Percentiles rank a stretch among this genome's conserved stretches.
phyloP scores from a whole-genome alignment of 164 flowering plant species.

The Hamamelis virginiana region DNA sequence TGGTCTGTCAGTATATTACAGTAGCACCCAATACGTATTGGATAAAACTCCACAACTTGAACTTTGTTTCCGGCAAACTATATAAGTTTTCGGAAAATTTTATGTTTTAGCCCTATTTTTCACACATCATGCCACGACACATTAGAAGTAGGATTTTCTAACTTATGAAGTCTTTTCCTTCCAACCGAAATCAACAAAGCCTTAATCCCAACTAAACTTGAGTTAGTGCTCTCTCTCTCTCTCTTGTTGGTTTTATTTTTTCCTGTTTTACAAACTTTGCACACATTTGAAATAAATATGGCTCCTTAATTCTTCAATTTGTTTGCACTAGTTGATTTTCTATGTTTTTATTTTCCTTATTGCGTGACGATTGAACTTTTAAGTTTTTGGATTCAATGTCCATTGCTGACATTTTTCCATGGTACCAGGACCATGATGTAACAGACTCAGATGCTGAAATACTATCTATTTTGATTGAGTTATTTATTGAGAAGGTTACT shows the following conservation, averaged over 20 bases:
- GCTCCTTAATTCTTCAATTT: not conserved
- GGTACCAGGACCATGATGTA: slow-evolving; percentile 66
- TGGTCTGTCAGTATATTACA: not conserved
- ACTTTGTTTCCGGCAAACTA: not conserved
- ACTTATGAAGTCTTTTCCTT: too few species aligned
- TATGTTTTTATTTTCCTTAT: not conserved
- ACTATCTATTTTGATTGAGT: slow-evolving; percentile 70
- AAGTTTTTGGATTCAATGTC: not conserved
- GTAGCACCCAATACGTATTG: not conserved
- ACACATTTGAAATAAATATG: too few species aligned
- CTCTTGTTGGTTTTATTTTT: too few species aligned
- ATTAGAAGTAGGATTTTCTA: too few species aligned
- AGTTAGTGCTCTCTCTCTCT: too few species aligned
- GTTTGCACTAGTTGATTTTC: not conserved
- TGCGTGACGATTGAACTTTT: not conserved
- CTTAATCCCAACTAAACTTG: too few species aligned
- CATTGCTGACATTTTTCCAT: slow-evolving; percentile 14
- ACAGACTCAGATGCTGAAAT: slow-evolving; percentile 76
- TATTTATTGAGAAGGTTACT: slow-evolving; percentile 61
- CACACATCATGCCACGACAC: too few species aligned
- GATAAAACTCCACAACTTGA: not conserved
- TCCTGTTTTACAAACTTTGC: too few species aligned
- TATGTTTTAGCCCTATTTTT: too few species aligned
- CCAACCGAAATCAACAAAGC: too few species aligned
- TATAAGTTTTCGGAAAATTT: too few species aligned